Base-by-base conservation (phyloP, 106 monocot species). In the Hemerocallis citrina region DNA sequence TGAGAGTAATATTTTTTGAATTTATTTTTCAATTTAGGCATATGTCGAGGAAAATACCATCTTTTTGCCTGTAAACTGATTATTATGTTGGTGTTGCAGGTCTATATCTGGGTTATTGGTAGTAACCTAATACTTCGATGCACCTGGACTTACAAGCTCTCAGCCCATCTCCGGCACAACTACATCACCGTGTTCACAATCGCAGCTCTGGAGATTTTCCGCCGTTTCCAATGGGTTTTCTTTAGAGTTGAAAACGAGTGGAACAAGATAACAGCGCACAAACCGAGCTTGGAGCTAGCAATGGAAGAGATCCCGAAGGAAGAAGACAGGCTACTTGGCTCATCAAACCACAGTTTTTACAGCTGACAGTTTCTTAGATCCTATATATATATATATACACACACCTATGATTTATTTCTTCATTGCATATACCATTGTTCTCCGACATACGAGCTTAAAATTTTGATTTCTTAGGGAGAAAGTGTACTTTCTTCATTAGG, bases 71-170 rank as follows among this genome's bases (percentile, higher is more conserved):
- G 7, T 59, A 25, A 25, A 14, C 31, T 36, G 45, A 30, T n/a
- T 29, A 15, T 51, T n/a, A 17, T 49, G 2, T 65, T 51, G 36
- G 12, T 23, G 37, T 68, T 70, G 41, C 89, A 89, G 94, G 78
- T 89, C 7, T 89, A 73, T 47, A 86, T 75, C 57, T 89, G 94
- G 94, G 85, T 86, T 8, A 35, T 94, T 17, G 69, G 75, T 34
- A 94, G 89, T 70, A 94, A 94, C 64, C 68, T 94, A 15, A 71
- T 94, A 36, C 74, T 95, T 24, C 63, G 94, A 25, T 95, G 94
- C 76, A 89, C 94, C 10, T 95, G 94, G 86, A 86, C 94, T 6
- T 95, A 89, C 83, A 95, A 95, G 63, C 75, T 95, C 1, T 95
- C 94, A 10, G 94, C 94, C 11, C 94, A 95, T 81, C 89, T 95